These are phyloP conservation scores for Saccharomyces pastorianus DNA, from an alignment of 1,139 yeast species.

Conservation along the genomic window DNA sequence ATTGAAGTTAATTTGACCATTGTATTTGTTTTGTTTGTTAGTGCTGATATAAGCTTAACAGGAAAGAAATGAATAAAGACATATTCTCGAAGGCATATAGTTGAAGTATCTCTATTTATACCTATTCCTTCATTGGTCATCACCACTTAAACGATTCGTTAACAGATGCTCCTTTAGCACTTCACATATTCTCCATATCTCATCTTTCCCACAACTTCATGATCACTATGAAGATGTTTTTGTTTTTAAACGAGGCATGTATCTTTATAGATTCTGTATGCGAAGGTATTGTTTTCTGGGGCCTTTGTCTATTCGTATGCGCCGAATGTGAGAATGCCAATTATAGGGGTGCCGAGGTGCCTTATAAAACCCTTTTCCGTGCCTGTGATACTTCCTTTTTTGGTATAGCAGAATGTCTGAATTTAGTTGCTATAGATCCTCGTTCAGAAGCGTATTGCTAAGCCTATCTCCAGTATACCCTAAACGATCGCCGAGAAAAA, in stretches of 20 bases:
- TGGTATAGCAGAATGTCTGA: not conserved
- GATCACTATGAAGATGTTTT: not conserved
- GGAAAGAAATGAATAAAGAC: too few species aligned
- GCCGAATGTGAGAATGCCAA: not conserved
- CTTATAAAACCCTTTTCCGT: not conserved
- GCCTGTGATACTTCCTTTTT: not conserved
- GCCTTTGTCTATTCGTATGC: not conserved
- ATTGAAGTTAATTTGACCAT: not conserved
- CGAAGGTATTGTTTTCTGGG: not conserved
- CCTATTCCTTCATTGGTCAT: too few species aligned
- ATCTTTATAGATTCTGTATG: not conserved
- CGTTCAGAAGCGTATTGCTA: not conserved
- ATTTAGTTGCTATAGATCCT: not conserved
- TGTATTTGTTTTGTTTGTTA: too few species aligned
- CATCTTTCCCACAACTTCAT: not conserved
- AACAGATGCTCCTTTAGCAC: not conserved
- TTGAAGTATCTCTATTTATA: too few species aligned
- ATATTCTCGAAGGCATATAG: too few species aligned
- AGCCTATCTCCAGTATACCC: not conserved
- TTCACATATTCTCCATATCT: not conserved
- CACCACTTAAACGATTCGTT: too few species aligned
- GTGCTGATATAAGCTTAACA: too few species aligned
- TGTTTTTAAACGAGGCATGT: not conserved
- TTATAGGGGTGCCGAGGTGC: not conserved
- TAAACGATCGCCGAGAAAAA: not conserved